A percentile compares a stretch with the other conserved stretches of the same genome.
phyloP scores from a whole-genome alignment of 257 asterid species.

The Cruciata laevipes region DNA sequence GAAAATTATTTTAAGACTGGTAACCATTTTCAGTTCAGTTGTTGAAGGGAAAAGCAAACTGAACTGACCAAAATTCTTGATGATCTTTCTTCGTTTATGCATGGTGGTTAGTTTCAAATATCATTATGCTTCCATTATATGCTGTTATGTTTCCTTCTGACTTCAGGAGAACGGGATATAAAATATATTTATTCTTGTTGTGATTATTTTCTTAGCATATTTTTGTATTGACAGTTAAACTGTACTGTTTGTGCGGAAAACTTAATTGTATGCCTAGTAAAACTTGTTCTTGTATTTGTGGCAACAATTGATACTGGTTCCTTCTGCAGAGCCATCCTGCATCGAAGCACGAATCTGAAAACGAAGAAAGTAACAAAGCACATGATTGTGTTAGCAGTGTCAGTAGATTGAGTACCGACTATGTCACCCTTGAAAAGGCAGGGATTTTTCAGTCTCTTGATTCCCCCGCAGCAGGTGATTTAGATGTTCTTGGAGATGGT shows the following conservation, averaged over 20 bases:
- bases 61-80: neutral
- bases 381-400: constrained; percentile 18
- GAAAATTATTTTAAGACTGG: neutral
- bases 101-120: neutral
- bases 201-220: no score
- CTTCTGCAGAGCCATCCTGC: constrained; percentile 35
- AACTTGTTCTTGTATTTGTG: neutral
- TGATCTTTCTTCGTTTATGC: no score
- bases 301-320: neutral
- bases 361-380: constrained; percentile 22
- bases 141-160: neutral
- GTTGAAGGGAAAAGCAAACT: neutral
- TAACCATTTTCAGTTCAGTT: neutral
- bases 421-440: constrained; percentile 31
- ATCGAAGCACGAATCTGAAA: constrained; percentile 22
- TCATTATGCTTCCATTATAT: neutral
- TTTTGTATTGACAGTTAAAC: no score
- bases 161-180: neutral
- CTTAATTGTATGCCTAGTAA: no score
- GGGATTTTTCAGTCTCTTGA: constrained; percentile 27
- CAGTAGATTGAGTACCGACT: constrained; percentile 19
- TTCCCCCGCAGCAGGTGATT: constrained; percentile 31
- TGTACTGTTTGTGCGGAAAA: no score
- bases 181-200: no score
- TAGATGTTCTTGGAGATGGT: constrained; percentile 37